Conservation (phyloP, 306 rosid genomes). For the Begonia loranthoides region DNA sequence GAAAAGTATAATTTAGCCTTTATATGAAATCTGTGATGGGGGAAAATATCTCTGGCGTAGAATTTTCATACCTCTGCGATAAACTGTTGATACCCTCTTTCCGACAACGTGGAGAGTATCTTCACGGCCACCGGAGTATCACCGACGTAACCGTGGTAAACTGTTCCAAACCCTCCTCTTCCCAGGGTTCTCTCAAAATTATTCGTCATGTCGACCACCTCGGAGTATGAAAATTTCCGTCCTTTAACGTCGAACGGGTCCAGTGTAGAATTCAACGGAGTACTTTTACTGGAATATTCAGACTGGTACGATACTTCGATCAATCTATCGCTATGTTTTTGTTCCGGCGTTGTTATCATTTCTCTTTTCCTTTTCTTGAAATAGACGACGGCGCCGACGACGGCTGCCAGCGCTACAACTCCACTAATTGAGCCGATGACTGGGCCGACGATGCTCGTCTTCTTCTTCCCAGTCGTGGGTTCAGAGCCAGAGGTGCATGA, state of each 20-base stretch:
- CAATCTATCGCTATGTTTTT: too few relatives aligned
- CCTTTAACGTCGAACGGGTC: slow-evolving; percentile 17
- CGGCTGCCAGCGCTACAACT: not conserved
- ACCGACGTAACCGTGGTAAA: slow-evolving; percentile 28
- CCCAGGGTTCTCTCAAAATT: slow-evolving; percentile 35
- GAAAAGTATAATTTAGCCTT: not conserved
- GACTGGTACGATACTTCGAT: too few relatives aligned
- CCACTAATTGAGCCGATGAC: slow-evolving; percentile 8
- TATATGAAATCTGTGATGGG: not conserved
- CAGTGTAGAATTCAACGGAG: not conserved
- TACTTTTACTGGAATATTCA: too few relatives aligned
- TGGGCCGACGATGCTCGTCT: slow-evolving; percentile 4
- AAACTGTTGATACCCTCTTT: slow-evolving; percentile 25
- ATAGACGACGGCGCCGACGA: not conserved
- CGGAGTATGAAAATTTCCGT: slow-evolving; percentile 25
- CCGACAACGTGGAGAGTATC: slow-evolving; percentile 22
- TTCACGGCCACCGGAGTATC: slow-evolving; percentile 45
- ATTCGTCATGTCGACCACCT: slow-evolving; percentile 21
- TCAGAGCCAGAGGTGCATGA: slow-evolving; percentile 17
- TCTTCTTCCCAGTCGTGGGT: slow-evolving; percentile 5
- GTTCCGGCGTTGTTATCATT: not conserved
- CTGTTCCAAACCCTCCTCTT: slow-evolving; percentile 45
- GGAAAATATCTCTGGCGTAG: not conserved
- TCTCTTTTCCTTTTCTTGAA: slow-evolving; percentile 6
- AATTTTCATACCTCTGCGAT: slow-evolving; percentile 31